Evolutionary conservation across 768 basidiomycete species (phyloP).

Genomic region (Rhizopogon vulgaris): DNA sequence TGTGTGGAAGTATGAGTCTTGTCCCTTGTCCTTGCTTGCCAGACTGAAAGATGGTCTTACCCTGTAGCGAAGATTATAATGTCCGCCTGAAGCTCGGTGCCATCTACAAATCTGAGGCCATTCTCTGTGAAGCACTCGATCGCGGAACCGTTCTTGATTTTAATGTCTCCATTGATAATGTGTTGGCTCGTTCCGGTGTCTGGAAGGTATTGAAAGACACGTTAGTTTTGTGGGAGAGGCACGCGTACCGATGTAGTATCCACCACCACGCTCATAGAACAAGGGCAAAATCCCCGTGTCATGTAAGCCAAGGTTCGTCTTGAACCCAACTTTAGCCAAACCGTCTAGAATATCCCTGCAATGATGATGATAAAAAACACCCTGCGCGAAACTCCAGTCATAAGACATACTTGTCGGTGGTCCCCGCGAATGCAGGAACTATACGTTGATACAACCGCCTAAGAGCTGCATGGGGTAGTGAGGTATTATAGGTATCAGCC

Average conservation of each 20-base stretch:
- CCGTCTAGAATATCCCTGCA: constrained; percentile 31
- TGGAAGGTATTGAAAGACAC: constrained; percentile 5
- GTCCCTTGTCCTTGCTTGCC: too few relatives aligned
- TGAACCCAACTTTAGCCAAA: constrained; percentile 32
- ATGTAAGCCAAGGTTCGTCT: constrained; percentile 29
- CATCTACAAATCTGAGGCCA: constrained; percentile 24
- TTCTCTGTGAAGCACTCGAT: constrained; percentile 25
- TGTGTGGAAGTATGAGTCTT: constrained; percentile 14
- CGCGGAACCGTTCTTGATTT: constrained; percentile 38
- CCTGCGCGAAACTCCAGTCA: background rate
- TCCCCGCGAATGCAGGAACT: constrained; percentile 13
- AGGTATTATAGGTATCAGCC: constrained; percentile 12
- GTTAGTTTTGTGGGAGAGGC: background rate
- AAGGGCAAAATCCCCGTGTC: constrained; percentile 27
- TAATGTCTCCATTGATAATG: constrained; percentile 43
- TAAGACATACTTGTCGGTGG: constrained; percentile 19
- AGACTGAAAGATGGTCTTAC: constrained; percentile 5
- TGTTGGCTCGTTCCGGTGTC: constrained; percentile 37
- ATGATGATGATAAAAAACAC: too few relatives aligned
- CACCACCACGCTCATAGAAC: constrained; percentile 25
- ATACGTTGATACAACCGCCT: constrained; percentile 17
- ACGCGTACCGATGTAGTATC: constrained; percentile 34
- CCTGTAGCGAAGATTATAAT: constrained; percentile 27
- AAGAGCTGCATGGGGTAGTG: constrained; percentile 11
- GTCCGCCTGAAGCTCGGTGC: constrained; percentile 26